phyloP scores from a whole-genome alignment of 1,284 basidiomycete species.

The Cystobasidium sp. region DNA sequence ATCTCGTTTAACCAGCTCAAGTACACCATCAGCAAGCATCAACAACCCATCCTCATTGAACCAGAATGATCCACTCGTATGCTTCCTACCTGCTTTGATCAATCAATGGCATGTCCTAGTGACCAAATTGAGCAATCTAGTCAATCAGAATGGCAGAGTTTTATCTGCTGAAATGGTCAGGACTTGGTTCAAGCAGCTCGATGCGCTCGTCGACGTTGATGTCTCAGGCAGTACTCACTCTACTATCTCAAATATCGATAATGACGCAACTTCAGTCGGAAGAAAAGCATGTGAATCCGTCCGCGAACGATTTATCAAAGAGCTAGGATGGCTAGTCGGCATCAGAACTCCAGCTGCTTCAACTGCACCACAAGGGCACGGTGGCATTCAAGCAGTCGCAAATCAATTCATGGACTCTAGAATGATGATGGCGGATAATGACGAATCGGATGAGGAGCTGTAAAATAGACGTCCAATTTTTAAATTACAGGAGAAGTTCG shows the following conservation, averaged over 20 bases:
- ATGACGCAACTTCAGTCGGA: slow-evolving; percentile 26
- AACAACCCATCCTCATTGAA: slow-evolving; percentile 44
- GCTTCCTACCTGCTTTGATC: slow-evolving; percentile 47
- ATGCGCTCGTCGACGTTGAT: slow-evolving; percentile 44
- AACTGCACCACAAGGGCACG: background rate
- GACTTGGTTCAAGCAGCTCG: slow-evolving; percentile 49
- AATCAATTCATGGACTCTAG: slow-evolving; percentile 37
- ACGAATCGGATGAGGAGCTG: slow-evolving; percentile 37
- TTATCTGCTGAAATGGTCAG: slow-evolving; percentile 45
- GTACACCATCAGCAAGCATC: slow-evolving; percentile 16
- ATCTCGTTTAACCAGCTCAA: background rate
- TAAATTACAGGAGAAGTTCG: background rate
- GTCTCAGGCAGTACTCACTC: background rate
- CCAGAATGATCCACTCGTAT: slow-evolving; percentile 34
- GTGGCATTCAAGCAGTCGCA: slow-evolving; percentile 32
- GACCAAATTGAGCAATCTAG: slow-evolving; percentile 45
- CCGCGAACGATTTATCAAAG: slow-evolving; percentile 48
- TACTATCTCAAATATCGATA: background rate
- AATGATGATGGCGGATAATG: slow-evolving; percentile 28
- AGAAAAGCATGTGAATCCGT: slow-evolving; percentile 49
- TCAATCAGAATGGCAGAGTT: slow-evolving; percentile 49
- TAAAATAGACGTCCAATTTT: background rate
- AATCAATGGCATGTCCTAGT: slow-evolving; percentile 52
- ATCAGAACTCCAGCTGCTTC: slow-evolving; percentile 13
- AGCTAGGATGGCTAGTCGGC: slow-evolving; percentile 52